Evolutionary conservation across 2,329 filamentous ascomycete genomes (phyloP), one percentile per base, ranked within the genome.

Genomic region (Amauroascus niger): DNA sequence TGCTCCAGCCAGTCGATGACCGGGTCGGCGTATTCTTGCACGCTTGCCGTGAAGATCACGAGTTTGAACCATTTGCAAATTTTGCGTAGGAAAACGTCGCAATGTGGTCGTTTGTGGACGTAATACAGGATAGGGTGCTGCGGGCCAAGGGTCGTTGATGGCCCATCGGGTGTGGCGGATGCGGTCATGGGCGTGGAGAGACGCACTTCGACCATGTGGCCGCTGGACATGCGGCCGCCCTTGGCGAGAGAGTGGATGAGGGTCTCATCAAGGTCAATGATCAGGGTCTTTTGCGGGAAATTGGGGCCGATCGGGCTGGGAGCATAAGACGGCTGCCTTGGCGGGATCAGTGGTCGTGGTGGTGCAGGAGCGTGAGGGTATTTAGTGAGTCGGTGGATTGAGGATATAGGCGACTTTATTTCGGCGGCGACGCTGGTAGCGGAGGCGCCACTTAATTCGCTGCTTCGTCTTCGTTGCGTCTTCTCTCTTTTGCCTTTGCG

Each of bases 1-100:
- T 88, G 84, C 72, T 98, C 93, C 56, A 98, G 79, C 89, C 90
- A 97, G 76, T 98, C 93, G 67, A 98, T 97, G 54, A 98, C 93
- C 0, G 93, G 93, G 69, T 98, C 93, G 54, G 93, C 93, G 65
- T 98, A 98, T 69, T 98, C 93, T 69, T 98, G 93, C 35, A 98
- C 93, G 18, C 89, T 95, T 2, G 93, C 93, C 8, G 93, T 98
- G 69, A 98, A 98, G 45, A 97, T 79, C 49, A 98, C 88, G 14
- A 98, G 76, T 67, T 96, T 97, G 73, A 94, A 98, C 93, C 93
- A 98, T 74, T 95, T 95, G 76, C 84, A 89, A 45, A 96, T 82
- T 76, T 93, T 88, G 64, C 90, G 85, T 65, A 98, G 72, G 66
- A 98, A 98, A 62, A 97, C 91, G 69, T 98, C 93, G 69, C 93